Conservation (phyloP, 139 green algal genomes). For the Chlamydomonas schloesseri region DNA sequence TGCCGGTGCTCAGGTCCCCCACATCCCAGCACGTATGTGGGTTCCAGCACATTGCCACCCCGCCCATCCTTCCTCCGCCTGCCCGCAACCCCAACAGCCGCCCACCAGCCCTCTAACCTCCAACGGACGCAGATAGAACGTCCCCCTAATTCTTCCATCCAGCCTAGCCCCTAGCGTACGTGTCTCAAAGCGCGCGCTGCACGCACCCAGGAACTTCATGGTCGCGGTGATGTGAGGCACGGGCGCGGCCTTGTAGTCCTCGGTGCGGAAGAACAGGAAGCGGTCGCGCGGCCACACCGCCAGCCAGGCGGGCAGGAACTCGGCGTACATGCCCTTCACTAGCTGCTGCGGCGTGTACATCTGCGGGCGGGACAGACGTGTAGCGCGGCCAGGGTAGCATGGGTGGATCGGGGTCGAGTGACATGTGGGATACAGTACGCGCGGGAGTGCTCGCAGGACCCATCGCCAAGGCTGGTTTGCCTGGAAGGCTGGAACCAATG, state of each 20-base stretch:
- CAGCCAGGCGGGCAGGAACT: constrained; percentile 65
- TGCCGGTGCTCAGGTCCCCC: neutral
- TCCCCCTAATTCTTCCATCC: too few relatives aligned
- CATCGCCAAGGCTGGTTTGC: too few relatives aligned
- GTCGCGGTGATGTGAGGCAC: constrained; percentile 50
- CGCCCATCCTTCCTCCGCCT: too few relatives aligned
- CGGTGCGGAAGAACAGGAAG: constrained; percentile 66
- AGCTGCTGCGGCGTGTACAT: constrained; percentile 65
- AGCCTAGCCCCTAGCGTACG: too few relatives aligned
- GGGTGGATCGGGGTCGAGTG: neutral
- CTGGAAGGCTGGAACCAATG: too few relatives aligned
- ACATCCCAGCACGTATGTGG: neutral
- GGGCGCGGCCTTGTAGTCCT: constrained; percentile 66
- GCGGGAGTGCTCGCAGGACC: too few relatives aligned
- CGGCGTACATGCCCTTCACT: constrained; percentile 67
- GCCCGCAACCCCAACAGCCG: too few relatives aligned
- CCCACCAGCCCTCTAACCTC: too few relatives aligned
- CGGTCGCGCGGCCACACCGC: constrained; percentile 54
- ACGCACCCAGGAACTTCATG: constrained; percentile 47
- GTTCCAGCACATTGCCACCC: too few relatives aligned
- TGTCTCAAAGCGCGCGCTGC: too few relatives aligned
- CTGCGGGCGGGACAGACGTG: neutral
- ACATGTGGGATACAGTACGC: too few relatives aligned
- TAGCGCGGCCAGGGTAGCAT: neutral
- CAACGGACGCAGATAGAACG: too few relatives aligned